Base-by-base conservation (phyloP, 768 basidiomycete species). In the Amanita rubescens region DNA sequence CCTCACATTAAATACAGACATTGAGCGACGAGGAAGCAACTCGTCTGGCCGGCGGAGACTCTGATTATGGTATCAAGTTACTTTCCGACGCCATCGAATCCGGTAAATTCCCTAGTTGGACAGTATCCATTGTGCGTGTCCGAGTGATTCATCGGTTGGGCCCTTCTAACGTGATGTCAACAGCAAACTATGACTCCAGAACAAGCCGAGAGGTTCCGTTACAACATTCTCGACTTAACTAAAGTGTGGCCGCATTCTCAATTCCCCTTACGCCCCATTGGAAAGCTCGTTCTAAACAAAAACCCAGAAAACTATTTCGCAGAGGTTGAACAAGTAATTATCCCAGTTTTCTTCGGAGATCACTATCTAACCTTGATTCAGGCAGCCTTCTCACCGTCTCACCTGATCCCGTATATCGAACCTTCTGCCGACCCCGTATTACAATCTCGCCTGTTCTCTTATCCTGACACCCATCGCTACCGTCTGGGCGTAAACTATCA, bases 361-460 rank as follows among this genome's bases (percentile, higher is more conserved):
- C 20, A 17, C 43, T 3, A 27, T 10, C 10, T 32, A 5, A 32
- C 6, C 15, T 14, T 46, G 24, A 39, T 43, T n/a, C 9, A 86
- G 79, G 75, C 71, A 55, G 93, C 93, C 2, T 94, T 91, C 77
- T 81, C 91, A 17, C 94, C 94, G 0, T 87, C 90, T 0, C 94
- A 97, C 69, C 71, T 82, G 46, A 67, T 95, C 9, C 90, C 89
- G 1, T 94, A 93, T 69, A 81, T 94, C 59, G 94, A 96, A 74
- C 80, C 92, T 37, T 86, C 89, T 3, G 81, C 85, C 19, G 94
- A 98, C 70, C 94, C 94, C 20, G 90, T 97, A 60, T 78, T 97
- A 58, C 94, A 97, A 66, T 87, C 89, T 19, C 90, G 94, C 51
- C 80, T 96, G 45, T 97, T 96, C 83, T 90, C 91, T 3, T 98